A percentile compares a stretch with the other conserved stretches of the same genome.
Conservation (phyloP, 768 basidiomycete genomes). For the Mycena epipterygia region DNA sequence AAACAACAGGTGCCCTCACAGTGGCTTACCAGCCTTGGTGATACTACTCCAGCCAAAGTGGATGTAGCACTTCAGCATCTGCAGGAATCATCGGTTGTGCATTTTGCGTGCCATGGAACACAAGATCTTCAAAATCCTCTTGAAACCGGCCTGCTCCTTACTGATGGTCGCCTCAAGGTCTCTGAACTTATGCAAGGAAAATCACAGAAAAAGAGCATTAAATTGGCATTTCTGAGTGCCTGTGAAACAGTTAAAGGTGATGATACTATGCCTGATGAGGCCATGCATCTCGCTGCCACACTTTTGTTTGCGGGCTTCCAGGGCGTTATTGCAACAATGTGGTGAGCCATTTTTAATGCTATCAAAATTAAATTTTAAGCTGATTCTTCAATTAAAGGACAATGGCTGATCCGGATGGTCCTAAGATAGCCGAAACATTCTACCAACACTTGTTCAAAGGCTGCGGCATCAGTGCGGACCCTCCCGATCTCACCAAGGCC, state of each 20-base stretch:
- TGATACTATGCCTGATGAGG: constrained; percentile 38
- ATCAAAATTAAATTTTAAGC: too few relatives aligned
- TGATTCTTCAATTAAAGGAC: too few relatives aligned
- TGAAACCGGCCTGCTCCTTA: constrained; percentile 9
- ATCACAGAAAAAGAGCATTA: background rate
- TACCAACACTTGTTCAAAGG: too few relatives aligned
- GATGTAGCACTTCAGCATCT: background rate
- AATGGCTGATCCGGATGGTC: too few relatives aligned
- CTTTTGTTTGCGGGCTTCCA: constrained; percentile 36
- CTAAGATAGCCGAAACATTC: too few relatives aligned
- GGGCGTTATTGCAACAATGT: constrained; percentile 39
- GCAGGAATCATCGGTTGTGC: constrained; percentile 34
- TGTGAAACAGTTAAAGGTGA: constrained; percentile 49
- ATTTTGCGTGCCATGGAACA: constrained; percentile 49
- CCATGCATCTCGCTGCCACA: constrained; percentile 41
- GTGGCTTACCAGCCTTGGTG: constrained; percentile 2
- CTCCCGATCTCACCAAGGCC: too few relatives aligned
- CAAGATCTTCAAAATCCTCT: constrained; percentile 40
- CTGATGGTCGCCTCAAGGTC: constrained; percentile 34
- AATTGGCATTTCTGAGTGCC: constrained; percentile 47
- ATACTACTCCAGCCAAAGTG: background rate
- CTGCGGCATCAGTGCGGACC: too few relatives aligned
- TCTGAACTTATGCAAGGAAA: constrained; percentile 40
- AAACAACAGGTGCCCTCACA: background rate
- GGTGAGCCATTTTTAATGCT: constrained; percentile 14